phyloP scores from a whole-genome alignment of 352 stramenopile species.

The Globisporangium cederbergense region DNA sequence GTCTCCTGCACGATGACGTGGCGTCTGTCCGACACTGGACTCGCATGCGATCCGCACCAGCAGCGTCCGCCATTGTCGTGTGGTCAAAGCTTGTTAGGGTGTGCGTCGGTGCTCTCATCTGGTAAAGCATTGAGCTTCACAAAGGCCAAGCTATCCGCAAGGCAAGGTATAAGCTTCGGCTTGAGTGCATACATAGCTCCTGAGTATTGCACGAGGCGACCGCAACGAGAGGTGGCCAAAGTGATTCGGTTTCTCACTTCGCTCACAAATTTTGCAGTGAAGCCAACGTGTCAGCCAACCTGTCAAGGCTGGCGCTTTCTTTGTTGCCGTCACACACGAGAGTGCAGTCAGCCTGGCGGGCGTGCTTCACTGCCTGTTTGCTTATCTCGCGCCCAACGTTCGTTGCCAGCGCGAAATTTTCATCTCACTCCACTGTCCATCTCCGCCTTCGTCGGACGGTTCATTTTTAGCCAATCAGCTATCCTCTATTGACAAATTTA shows the following conservation, averaged over 20 bases:
- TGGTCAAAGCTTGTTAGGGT: background rate
- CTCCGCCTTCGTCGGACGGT: background rate
- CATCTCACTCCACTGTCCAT: background rate
- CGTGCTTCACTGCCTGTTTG: background rate
- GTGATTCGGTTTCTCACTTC: conserved; percentile 7
- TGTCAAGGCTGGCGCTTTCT: background rate
- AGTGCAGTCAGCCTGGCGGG: background rate
- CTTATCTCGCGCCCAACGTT: background rate
- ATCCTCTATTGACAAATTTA: background rate
- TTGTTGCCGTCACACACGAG: background rate
- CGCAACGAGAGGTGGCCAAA: background rate
- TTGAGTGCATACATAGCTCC: no score
- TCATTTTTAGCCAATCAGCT: background rate
- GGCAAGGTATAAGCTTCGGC: no score
- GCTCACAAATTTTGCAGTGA: conserved; percentile 5
- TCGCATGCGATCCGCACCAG: background rate
- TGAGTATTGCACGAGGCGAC: background rate
- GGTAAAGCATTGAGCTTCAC: no score
- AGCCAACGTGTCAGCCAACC: background rate
- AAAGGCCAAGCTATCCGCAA: no score
- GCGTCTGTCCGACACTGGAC: background rate
- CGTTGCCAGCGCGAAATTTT: conserved; percentile 7
- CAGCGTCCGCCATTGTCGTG: no score
- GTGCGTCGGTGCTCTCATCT: no score
- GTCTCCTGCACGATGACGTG: background rate